These are phyloP conservation scores for Fusarium anguioides DNA, from an alignment of 2,329 filamentous ascomycete species.

Conservation along the genomic window DNA sequence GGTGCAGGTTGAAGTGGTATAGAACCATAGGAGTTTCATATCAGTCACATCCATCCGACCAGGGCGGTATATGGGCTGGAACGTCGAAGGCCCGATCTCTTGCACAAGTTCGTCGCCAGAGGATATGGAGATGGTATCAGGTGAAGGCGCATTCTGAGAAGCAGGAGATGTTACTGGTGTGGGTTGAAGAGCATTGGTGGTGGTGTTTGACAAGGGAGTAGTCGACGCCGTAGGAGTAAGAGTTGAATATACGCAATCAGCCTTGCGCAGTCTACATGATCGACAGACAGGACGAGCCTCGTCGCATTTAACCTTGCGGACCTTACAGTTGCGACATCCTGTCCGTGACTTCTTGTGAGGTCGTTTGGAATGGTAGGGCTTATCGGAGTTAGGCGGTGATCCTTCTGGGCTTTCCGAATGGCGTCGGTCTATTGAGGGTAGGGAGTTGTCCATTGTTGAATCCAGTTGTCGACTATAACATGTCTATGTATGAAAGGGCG, in stretches of 20 bases:
- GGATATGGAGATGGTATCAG: slow-evolving; percentile 15
- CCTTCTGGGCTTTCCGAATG: slow-evolving; percentile 27
- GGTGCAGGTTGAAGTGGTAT: slow-evolving; percentile 58
- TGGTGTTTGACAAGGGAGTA: background rate
- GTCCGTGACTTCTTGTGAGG: slow-evolving; percentile 66
- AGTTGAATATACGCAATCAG: slow-evolving; percentile 60
- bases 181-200: background rate
- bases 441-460: slow-evolving; percentile 21
- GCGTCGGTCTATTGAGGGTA: background rate
- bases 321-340: slow-evolving; percentile 66
- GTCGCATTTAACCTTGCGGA: slow-evolving; percentile 58
- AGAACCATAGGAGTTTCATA: slow-evolving; percentile 68
- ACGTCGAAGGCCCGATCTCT: slow-evolving; percentile 25
- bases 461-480: background rate
- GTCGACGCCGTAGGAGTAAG: slow-evolving; percentile 16
- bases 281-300: slow-evolving; percentile 62
- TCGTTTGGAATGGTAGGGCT: slow-evolving; percentile 57
- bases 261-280: slow-evolving; percentile 60
- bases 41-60: slow-evolving; percentile 54
- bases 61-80: slow-evolving; percentile 49
- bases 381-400: slow-evolving; percentile 20
- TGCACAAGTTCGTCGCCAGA: slow-evolving; percentile 19
- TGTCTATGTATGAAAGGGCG: background rate
- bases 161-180: background rate
- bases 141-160: slow-evolving; percentile 4